These are phyloP conservation scores for Funneliformis mosseae DNA, from an alignment of 192 early-diverging fungal species.

Conservation along the genomic window DNA sequence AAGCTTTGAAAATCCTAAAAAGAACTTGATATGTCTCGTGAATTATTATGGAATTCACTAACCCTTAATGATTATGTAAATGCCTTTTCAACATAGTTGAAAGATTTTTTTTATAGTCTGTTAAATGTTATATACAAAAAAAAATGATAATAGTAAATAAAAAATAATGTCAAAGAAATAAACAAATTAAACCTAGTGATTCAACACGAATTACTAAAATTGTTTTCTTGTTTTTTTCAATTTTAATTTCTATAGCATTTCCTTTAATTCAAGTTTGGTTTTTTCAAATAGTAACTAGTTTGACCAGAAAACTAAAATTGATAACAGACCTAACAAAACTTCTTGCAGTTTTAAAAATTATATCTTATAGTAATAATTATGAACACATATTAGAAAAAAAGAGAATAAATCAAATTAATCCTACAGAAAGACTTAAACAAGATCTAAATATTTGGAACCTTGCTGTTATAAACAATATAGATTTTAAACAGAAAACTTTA, in stretches of 20 bases:
- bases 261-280: too few species aligned
- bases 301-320: too few species aligned
- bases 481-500: too few species aligned
- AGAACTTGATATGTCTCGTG: not conserved
- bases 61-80: not conserved
- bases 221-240: not conserved
- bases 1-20: not conserved
- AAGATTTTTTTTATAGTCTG: not conserved
- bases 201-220: not conserved
- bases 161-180: not conserved
- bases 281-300: too few species aligned
- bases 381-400: too few species aligned
- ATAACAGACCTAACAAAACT: too few species aligned
- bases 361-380: too few species aligned
- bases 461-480: too few species aligned
- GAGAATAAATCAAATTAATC: too few species aligned
- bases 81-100: not conserved
- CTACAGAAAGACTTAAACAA: too few species aligned
- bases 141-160: slow-evolving; percentile 1
- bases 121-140: not conserved
- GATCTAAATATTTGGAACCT: too few species aligned
- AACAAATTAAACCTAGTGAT: not conserved
- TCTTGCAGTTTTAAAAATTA: too few species aligned
- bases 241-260: not conserved
- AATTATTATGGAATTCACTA: not conserved